Evolutionary conservation across 768 basidiomycete species (phyloP).

Genomic region (Podaxis sp.): DNA sequence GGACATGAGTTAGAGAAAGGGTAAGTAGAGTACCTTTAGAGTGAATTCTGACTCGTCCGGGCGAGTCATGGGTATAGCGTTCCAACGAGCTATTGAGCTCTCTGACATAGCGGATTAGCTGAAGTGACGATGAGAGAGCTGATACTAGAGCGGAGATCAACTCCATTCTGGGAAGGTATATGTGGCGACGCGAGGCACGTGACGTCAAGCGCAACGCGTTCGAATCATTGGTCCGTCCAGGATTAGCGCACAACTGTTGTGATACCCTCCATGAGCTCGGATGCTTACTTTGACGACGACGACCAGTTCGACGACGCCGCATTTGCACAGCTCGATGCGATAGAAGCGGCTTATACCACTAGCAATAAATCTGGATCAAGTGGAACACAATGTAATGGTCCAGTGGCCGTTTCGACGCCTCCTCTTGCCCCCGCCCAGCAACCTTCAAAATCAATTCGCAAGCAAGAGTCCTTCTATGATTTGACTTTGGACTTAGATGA

Average conservation of each 20-base stretch:
- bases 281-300: slow-evolving; percentile 68
- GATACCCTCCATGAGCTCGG: slow-evolving; percentile 64
- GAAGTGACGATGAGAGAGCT: not conserved
- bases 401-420: slow-evolving; percentile 14
- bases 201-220: slow-evolving; percentile 23
- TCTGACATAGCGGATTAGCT: slow-evolving; percentile 49
- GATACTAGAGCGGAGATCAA: not conserved
- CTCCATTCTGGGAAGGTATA: not conserved
- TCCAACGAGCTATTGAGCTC: slow-evolving; percentile 67
- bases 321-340: slow-evolving; percentile 61
- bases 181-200: slow-evolving; percentile 20
- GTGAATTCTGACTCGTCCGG: slow-evolving; percentile 21
- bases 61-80: slow-evolving; percentile 55
- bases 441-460: slow-evolving; percentile 17
- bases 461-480: slow-evolving; percentile 50
- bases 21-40: slow-evolving; percentile 71
- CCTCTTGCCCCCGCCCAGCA: slow-evolving; percentile 19
- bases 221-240: not conserved
- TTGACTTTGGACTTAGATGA: slow-evolving; percentile 58
- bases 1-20: slow-evolving; percentile 38
- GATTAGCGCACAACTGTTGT: not conserved
- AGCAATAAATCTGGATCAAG: slow-evolving; percentile 17
- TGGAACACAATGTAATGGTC: slow-evolving; percentile 11
- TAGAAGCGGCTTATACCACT: slow-evolving; percentile 58
- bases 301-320: slow-evolving; percentile 60